Evolutionary conservation across 2,329 filamentous ascomycete species (phyloP).

Genomic region (Exophiala sp.): DNA sequence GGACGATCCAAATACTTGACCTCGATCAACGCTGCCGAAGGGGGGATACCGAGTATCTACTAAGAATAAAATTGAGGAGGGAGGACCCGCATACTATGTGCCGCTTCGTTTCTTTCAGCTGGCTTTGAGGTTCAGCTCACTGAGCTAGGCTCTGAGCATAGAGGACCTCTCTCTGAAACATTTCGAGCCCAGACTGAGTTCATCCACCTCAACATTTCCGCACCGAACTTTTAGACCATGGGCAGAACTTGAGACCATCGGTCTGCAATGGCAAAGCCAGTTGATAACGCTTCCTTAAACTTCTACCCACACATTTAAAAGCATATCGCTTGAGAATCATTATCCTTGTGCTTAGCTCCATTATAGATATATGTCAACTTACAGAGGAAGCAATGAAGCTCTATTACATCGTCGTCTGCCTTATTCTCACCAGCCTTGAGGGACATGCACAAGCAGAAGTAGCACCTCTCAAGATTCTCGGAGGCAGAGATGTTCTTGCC

Average conservation of each 20-base stretch:
- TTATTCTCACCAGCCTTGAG: neutral
- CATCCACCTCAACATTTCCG: neutral
- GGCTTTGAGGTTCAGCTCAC: neutral
- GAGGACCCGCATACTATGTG: neutral
- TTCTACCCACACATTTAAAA: neutral
- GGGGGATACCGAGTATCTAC: too few species aligned
- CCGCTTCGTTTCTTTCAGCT: neutral
- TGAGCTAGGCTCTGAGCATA: neutral
- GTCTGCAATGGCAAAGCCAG: neutral
- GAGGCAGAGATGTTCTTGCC: neutral
- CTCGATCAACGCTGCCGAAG: neutral
- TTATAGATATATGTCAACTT: neutral
- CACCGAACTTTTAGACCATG: neutral
- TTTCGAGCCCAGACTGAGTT: neutral
- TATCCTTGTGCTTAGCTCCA: neutral
- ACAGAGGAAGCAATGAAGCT: neutral
- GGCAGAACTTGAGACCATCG: neutral
- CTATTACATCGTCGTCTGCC: neutral
- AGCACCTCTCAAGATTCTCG: neutral
- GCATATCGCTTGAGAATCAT: neutral
- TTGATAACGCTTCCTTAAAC: neutral
- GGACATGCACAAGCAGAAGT: neutral
- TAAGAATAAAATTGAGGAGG: neutral
- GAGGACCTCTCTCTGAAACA: neutral
- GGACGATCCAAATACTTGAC: too few species aligned